Evolutionary conservation across 805 yeast genomes (phyloP).

Genomic region (Wickerhamiella hasegawae): DNA sequence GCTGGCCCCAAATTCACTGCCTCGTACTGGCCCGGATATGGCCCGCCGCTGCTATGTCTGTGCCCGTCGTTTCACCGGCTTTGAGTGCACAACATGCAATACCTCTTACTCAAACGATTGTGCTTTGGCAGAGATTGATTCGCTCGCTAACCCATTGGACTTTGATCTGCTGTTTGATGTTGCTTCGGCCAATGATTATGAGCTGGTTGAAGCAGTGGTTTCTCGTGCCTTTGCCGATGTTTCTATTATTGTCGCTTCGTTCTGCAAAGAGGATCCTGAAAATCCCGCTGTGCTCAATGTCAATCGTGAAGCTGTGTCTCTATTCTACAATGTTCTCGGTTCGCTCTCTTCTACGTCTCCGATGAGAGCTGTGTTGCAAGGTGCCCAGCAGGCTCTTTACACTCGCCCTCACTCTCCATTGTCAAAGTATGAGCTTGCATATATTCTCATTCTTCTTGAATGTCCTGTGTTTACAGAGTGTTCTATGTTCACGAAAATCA

Average conservation of each 20-base stretch:
- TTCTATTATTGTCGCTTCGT: constrained; percentile 9
- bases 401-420: constrained; percentile 10
- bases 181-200: constrained; percentile 10
- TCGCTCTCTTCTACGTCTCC: constrained; percentile 12
- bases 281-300: no score
- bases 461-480: constrained; percentile 16
- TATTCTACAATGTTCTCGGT: constrained; percentile 10
- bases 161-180: constrained; percentile 11
- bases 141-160: constrained; percentile 8
- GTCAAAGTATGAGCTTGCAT: constrained; percentile 10
- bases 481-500: constrained; percentile 18
- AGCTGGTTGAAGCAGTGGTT: constrained; percentile 12
- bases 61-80: constrained; percentile 7
- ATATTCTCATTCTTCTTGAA: constrained; percentile 12
- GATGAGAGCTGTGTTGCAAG: constrained; percentile 17
- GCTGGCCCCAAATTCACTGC: neutral
- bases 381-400: constrained; percentile 14
- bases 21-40: constrained; percentile 4
- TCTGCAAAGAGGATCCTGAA: neutral
- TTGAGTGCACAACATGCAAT: constrained; percentile 11
- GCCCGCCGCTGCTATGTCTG: constrained; percentile 11
- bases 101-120: constrained; percentile 9
- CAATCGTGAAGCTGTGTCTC: no score
- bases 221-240: constrained; percentile 11
- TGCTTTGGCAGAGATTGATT: neutral